phyloP scores from a whole-genome alignment of 1,284 basidiomycete genomes.

The Melampsora larici-populina region DNA sequence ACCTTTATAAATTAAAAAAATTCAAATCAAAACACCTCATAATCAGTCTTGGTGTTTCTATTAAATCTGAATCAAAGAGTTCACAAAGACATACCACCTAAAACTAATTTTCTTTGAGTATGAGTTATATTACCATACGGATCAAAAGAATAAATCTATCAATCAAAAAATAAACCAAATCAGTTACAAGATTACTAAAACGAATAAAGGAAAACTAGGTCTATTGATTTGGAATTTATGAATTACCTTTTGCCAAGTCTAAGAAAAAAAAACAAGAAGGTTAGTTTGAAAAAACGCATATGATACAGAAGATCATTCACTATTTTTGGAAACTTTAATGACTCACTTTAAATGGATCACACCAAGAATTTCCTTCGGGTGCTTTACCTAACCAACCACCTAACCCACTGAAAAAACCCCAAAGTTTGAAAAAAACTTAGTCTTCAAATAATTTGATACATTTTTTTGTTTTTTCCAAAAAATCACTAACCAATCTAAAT shows the following conservation, averaged over 20 bases:
- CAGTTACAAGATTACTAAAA: constrained; percentile 5
- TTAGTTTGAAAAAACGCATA: too few relatives aligned
- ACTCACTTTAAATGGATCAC: constrained; percentile 65
- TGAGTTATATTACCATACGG: constrained; percentile 63
- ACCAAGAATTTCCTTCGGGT: constrained; percentile 62
- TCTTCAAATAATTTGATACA: neutral
- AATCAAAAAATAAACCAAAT: constrained; percentile 45
- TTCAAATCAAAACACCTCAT: too few relatives aligned
- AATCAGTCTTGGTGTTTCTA: neutral
- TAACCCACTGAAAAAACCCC: constrained; percentile 61
- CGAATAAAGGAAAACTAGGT: neutral
- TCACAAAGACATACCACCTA: constrained; percentile 10
- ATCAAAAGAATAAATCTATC: constrained; percentile 71
- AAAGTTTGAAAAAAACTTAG: neutral
- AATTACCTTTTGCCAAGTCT: constrained; percentile 65
- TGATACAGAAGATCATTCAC: too few relatives aligned
- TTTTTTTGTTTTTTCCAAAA: constrained; percentile 59
- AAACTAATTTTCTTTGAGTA: constrained; percentile 33
- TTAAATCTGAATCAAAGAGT: too few relatives aligned
- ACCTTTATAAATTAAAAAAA: constrained; percentile 27
- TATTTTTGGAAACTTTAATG: too few relatives aligned
- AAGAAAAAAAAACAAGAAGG: constrained; percentile 4
- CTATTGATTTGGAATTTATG: neutral
- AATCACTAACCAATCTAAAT: neutral
- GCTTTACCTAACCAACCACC: constrained; percentile 71